A percentile compares a stretch with the other conserved stretches of the same genome.
These are phyloP conservation scores for Chrysosphaeria jannelii DNA, from an alignment of 2,329 filamentous ascomycete genomes.

Conservation along the genomic window DNA sequence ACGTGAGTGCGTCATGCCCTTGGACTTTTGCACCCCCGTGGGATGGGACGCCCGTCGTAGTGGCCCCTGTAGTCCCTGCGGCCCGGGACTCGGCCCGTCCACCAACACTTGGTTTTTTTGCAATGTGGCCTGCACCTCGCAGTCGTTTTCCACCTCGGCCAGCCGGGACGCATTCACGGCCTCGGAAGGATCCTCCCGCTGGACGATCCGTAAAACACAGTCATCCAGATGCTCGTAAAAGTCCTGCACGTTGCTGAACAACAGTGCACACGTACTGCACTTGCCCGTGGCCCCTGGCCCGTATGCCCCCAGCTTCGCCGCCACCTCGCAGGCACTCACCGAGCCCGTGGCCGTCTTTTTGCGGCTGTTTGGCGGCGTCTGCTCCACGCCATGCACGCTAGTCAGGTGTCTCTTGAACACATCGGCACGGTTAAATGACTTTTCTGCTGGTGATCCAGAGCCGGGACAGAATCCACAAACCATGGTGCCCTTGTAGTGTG, in stretches of 20 bases:
- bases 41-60: conserved; percentile 21
- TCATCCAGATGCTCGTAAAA: conserved; percentile 92
- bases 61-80: conserved; percentile 21
- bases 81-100: conserved; percentile 10
- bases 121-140: conserved; percentile 27
- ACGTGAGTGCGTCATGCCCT: conserved; percentile 49
- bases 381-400: conserved; percentile 72
- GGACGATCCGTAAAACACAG: conserved; percentile 39
- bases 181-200: conserved; percentile 39
- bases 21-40: conserved; percentile 31
- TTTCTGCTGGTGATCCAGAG: conserved; percentile 64
- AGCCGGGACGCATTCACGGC: conserved; percentile 36
- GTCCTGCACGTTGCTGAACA: conserved; percentile 79
- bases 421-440: conserved; percentile 84
- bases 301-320: conserved; percentile 39
- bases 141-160: conserved; percentile 33
- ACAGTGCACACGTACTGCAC: conserved; percentile 79
- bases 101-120: conserved; percentile 30
- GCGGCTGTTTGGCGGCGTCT: conserved; percentile 71
- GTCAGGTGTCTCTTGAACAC: conserved; percentile 89
- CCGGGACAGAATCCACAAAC: conserved; percentile 85
- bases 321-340: conserved; percentile 10
- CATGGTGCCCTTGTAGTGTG: conserved; percentile 94
- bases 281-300: conserved; percentile 62
- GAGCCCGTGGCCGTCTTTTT: conserved; percentile 23